Base-by-base conservation (phyloP, 78 protist species). In the Dictyostelium firmibasis region DNA sequence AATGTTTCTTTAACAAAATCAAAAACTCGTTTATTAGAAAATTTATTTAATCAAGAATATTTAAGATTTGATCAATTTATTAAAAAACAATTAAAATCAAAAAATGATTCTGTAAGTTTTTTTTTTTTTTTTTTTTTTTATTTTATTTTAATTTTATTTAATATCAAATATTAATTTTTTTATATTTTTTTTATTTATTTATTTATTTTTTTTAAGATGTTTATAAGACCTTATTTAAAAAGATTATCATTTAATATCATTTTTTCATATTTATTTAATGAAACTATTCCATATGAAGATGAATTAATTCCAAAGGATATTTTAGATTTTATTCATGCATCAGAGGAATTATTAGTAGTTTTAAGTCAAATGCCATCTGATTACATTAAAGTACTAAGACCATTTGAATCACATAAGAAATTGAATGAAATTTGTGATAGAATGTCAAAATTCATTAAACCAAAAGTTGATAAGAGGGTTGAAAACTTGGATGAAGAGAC, bases 181-280 rank as follows among this genome's bases (percentile, higher is more conserved):
- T 0, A 41, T 43, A 14, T 18, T 18, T 18, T 25, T 6, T 31
- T n/a, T 3, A 29, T 35, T 7, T 43, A 25, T 18, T 27, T 33
- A 69, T 70, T 23, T 60, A 6, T 70, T 38, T 25, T 72, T 38
- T 72, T 38, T 25, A 50, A 57, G 67, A 43, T n/a, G 76, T 23
- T 43, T 70, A 69, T 89, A 4, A 78, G 87, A 81, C 86, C 94
- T 81, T 69, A 43, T n/a, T 27, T 89, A 14, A 89, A 81, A 67
- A 64, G 20, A 33, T 31, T 81, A 36, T 25, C 94, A 33, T 89
- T 89, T 33, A 89, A 81, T 81, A 47, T 89, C 20, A 89, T 89
- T 16, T 70, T 43, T 31, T 13, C 35, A 3, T 89, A 44, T 81
- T 41, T 78, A 31, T 89, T 89, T 70, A n/a, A 41, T 64, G 62